Base-by-base conservation (phyloP, 2,329 filamentous ascomycete genomes). In the Colletotrichum theobromicola region DNA sequence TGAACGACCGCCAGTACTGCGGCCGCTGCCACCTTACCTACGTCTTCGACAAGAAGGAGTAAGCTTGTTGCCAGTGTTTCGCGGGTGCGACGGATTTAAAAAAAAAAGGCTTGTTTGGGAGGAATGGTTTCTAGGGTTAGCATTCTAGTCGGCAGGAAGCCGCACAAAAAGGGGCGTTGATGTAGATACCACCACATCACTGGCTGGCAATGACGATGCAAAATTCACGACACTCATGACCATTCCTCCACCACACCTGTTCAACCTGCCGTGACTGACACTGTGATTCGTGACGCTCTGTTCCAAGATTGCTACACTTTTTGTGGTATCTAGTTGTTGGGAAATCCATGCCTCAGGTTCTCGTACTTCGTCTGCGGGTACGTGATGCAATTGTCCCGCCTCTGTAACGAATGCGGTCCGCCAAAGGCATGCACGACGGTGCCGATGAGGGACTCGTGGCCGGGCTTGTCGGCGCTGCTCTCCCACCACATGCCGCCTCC, bases 1-100 rank as follows among this genome's bases (percentile, higher is more conserved):
- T 98, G 96, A 94, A 98, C 90, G 98, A 99, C 90, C 95, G 97
- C 87, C 97, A 99, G 90, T 98, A 98, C 94, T 98, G 95, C 81
- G 92, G 92, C 81, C 90, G 91, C 79, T 93, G 92, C 91, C 91
- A 93, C 87, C 87, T 93, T 78, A 93, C 92, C 87, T 93, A 93
- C 87, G 91, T 93, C 85, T 93, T 93, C 84, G 91, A 93, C 87
- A 92, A 93, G 89, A 88, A 88, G 82, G 90, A 89, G 88, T 77
- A 74, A 68, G 65, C 35, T 64, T 37, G 35, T 26, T 60, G 26
- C 58, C 34, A 75, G 58, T 61, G 76, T 63, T 74, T 70, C 60
- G 63, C 42, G 75, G 72, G 67, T 63, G 69, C 30, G 75, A 68
- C n/a, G 65, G 60, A 68, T 55, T 35, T n/a, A n/a, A n/a, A n/a